Evolutionary conservation across 208 protist genomes (phyloP).

Genomic region (Wallacemonas rigidus): DNA sequence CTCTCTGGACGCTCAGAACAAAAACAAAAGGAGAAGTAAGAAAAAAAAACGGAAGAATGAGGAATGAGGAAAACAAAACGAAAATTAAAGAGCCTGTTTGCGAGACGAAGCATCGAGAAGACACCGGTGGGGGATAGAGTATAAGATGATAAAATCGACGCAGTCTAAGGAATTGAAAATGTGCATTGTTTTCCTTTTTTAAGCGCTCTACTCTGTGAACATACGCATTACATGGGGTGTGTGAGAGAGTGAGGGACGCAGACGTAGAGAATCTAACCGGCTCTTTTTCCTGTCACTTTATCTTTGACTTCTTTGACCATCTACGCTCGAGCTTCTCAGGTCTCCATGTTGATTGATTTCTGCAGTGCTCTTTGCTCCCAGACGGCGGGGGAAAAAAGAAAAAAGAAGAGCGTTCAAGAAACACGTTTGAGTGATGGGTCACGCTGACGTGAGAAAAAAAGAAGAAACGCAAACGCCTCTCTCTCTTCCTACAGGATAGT

Average conservation of each 20-base stretch:
- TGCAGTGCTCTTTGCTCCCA: background rate
- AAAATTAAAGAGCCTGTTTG: background rate
- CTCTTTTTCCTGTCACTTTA: constrained; percentile 7
- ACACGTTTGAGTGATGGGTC: background rate
- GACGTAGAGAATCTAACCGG: background rate
- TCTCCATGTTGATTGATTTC: background rate
- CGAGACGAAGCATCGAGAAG: constrained; percentile 5
- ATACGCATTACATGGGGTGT: background rate
- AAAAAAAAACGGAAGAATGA: constrained; percentile 2
- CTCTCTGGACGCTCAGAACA: too few relatives aligned
- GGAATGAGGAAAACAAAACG: constrained; percentile 12
- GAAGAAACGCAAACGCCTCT: too few relatives aligned
- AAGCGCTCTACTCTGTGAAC: background rate
- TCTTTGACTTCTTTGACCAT: background rate
- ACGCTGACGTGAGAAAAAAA: background rate
- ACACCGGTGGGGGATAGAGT: background rate
- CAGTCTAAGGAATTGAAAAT: background rate
- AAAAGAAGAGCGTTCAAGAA: constrained; percentile 10
- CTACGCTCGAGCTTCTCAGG: background rate
- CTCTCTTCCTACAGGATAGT: too few relatives aligned
- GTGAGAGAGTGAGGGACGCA: too few relatives aligned
- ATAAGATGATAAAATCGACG: background rate
- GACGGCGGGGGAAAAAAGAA: constrained; percentile 1
- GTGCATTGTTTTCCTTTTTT: background rate
- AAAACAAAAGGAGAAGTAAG: background rate